These are phyloP conservation scores for Cephalotrichum gorgonifer DNA, from an alignment of 2,329 filamentous ascomycete genomes.

Conservation along the genomic window DNA sequence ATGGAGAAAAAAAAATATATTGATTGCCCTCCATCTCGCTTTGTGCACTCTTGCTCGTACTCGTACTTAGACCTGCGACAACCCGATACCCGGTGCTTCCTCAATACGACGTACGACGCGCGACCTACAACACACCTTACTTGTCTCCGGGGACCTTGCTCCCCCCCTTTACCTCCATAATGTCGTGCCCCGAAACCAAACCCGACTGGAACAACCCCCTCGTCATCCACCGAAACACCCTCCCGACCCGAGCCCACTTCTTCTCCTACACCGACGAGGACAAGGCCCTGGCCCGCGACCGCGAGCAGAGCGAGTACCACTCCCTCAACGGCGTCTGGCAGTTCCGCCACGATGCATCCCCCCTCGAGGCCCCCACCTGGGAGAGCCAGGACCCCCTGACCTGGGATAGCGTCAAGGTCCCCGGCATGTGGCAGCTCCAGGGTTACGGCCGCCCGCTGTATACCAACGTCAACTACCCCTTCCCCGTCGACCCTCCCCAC, in stretches of 20 bases:
- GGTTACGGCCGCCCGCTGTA: slow-evolving; percentile 41
- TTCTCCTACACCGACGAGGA: slow-evolving; percentile 35
- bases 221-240: slow-evolving; percentile 45
- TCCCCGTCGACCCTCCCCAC: neutral
- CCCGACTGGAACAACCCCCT: slow-evolving; percentile 52
- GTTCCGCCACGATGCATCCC: slow-evolving; percentile 22
- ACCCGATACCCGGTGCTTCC: too few species aligned
- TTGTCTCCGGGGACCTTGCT: too few species aligned
- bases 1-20: too few species aligned
- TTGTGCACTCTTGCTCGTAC: too few species aligned
- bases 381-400: slow-evolving; percentile 6
- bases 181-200: slow-evolving; percentile 8
- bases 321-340: slow-evolving; percentile 31
- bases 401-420: slow-evolving; percentile 48
- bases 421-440: slow-evolving; percentile 57
- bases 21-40: too few species aligned
- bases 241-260: slow-evolving; percentile 45
- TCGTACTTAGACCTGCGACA: too few species aligned
- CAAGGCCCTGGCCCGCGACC: slow-evolving; percentile 34
- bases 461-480: neutral
- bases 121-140: too few species aligned
- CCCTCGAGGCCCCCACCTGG: slow-evolving; percentile 14
- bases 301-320: slow-evolving; percentile 21
- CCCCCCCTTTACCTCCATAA: neutral
- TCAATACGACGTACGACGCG: too few species aligned